A percentile compares a stretch with the other conserved stretches of the same genome.
These are phyloP conservation scores for Anthracocystis walkeri DNA, from an alignment of 1,284 basidiomycete genomes.

Conservation along the genomic window DNA sequence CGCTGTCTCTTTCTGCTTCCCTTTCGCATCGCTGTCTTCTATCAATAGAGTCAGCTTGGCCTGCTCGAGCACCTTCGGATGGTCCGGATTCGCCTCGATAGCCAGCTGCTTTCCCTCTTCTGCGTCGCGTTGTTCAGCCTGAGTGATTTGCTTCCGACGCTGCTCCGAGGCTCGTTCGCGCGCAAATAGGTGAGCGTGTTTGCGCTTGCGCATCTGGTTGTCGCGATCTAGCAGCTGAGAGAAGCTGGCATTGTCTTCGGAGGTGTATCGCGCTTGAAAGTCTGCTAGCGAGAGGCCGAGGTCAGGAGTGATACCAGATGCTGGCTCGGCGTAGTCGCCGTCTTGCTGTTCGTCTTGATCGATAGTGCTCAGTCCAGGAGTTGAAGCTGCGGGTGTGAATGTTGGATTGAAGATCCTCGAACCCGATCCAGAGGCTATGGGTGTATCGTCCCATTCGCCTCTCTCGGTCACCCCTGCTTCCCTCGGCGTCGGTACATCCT, in stretches of 20 bases:
- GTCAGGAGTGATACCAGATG: slow-evolving; percentile 29
- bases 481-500: neutral
- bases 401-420: slow-evolving; percentile 21
- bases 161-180: slow-evolving; percentile 41
- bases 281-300: slow-evolving; percentile 48
- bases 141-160: slow-evolving; percentile 28
- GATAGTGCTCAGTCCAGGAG: neutral
- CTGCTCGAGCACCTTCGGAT: slow-evolving; percentile 18
- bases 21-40: neutral
- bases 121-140: slow-evolving; percentile 24
- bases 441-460: slow-evolving; percentile 46
- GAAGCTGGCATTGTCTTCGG: slow-evolving; percentile 68
- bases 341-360: slow-evolving; percentile 4
- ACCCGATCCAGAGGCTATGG: slow-evolving; percentile 9
- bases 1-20: neutral
- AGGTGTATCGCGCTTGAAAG: slow-evolving; percentile 63
- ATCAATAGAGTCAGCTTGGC: slow-evolving; percentile 2
- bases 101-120: slow-evolving; percentile 38
- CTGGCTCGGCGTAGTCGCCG: slow-evolving; percentile 1
- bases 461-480: neutral
- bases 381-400: slow-evolving; percentile 20
- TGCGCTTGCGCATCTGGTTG: slow-evolving; percentile 46
- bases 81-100: slow-evolving; percentile 38
- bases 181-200: slow-evolving; percentile 58
- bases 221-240: slow-evolving; percentile 56